Evolutionary conservation across 2,329 filamentous ascomycete genomes (phyloP).

Genomic region (Dactylella cylindrospora): DNA sequence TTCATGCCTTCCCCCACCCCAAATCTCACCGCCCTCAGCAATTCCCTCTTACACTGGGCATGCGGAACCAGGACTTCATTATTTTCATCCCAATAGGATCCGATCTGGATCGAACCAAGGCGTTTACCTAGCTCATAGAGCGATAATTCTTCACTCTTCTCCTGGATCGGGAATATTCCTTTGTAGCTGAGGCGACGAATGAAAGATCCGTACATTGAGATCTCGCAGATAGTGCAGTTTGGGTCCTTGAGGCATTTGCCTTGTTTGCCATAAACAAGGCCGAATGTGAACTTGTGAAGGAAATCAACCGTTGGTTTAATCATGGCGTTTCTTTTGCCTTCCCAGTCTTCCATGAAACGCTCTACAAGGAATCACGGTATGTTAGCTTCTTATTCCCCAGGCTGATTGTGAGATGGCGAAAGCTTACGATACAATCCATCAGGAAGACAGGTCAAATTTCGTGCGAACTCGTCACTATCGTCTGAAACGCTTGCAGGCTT

Average conservation of each 20-base stretch:
- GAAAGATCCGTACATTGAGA: slow-evolving; percentile 33
- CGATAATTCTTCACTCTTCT: slow-evolving; percentile 30
- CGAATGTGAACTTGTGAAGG: slow-evolving; percentile 29
- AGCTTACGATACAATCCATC: slow-evolving; percentile 26
- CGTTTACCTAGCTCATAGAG: slow-evolving; percentile 20
- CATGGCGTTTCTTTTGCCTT: slow-evolving; percentile 16
- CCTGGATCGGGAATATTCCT: slow-evolving; percentile 25
- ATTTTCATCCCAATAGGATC: slow-evolving; percentile 17
- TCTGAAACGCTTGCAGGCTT: slow-evolving; percentile 14
- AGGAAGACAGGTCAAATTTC: slow-evolving; percentile 26
- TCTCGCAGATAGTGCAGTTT: slow-evolving; percentile 33
- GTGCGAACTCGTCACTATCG: slow-evolving; percentile 16
- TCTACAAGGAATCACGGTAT: background rate
- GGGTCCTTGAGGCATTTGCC: slow-evolving; percentile 1
- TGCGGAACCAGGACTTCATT: background rate
- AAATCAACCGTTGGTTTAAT: slow-evolving; percentile 12
- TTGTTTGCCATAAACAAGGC: slow-evolving; percentile 21
- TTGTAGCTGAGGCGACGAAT: slow-evolving; percentile 28
- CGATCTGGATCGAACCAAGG: slow-evolving; percentile 21
- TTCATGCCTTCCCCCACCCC: slow-evolving; percentile 5
- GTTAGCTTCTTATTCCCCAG: background rate
- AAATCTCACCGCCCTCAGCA: background rate
- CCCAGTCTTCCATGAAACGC: slow-evolving; percentile 42
- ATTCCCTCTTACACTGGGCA: background rate
- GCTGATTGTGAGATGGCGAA: background rate